Conservation (phyloP, 2,329 filamentous ascomycete genomes). For the Thielaviopsis euricoi region DNA sequence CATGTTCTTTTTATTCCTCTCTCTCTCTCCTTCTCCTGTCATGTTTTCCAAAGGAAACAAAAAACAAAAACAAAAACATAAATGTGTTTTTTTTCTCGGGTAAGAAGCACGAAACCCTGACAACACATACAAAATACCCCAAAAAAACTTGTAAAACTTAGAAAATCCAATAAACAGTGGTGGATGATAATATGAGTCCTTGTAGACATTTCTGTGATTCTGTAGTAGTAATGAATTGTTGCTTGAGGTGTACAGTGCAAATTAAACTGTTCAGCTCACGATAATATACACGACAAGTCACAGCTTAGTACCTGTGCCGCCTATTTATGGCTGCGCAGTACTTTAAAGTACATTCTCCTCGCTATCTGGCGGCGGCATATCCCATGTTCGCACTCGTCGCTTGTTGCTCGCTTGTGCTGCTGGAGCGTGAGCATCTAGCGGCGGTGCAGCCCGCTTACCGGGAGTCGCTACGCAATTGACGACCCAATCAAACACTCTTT, state of each 20-base stretch:
- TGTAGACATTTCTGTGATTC: neutral
- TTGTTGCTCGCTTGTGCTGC: neutral
- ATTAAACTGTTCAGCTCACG: neutral
- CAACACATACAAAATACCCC: neutral
- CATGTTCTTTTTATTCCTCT: neutral
- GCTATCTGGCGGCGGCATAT: constrained; percentile 5
- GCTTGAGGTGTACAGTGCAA: neutral
- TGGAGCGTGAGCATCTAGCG: neutral
- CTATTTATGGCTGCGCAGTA: neutral
- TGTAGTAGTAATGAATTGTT: neutral
- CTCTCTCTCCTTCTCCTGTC: neutral
- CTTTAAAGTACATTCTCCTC: neutral
- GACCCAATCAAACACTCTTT: constrained; percentile 59
- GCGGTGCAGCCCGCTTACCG: constrained; percentile 14
- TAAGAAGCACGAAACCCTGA: too few species aligned
- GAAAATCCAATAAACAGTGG: neutral
- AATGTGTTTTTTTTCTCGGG: too few species aligned
- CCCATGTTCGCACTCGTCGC: constrained; percentile 9
- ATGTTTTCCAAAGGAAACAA: neutral
- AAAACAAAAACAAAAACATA: neutral
- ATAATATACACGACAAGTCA: neutral
- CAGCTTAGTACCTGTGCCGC: neutral
- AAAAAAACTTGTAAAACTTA: neutral
- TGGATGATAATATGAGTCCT: neutral
- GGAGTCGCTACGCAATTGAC: constrained; percentile 42